phyloP scores from a whole-genome alignment of 1,139 yeast species.

The Saccharomyces hybrid region DNA sequence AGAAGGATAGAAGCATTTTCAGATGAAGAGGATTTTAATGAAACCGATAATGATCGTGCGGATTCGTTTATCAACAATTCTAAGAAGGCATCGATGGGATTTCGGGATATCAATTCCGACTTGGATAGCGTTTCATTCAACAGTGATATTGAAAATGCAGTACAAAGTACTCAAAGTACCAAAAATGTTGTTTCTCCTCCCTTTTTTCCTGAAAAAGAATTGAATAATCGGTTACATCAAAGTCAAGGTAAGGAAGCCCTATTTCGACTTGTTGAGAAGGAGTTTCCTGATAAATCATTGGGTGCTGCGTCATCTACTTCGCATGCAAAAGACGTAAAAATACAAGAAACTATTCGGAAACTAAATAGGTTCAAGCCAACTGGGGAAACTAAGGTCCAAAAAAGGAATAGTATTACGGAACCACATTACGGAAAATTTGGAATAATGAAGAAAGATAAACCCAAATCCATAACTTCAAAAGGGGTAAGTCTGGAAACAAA shows the following conservation, averaged over 20 bases:
- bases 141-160: not conserved
- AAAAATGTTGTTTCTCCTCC: not conserved
- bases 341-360: not conserved
- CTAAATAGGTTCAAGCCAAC: not conserved
- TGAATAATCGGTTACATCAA: not conserved
- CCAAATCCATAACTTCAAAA: not conserved
- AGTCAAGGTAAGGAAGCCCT: not conserved
- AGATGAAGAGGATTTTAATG: slow-evolving; percentile 14
- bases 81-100: not conserved
- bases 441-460: not conserved
- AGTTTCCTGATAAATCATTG: not conserved
- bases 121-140: not conserved
- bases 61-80: not conserved
- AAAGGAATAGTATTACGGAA: not conserved
- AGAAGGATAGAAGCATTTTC: slow-evolving; percentile 13
- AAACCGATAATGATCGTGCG: not conserved
- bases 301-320: not conserved
- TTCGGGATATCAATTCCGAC: not conserved
- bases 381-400: not conserved
- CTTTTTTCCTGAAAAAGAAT: not conserved
- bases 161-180: not conserved
- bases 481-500: not conserved
- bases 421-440: not conserved
- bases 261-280: not conserved
- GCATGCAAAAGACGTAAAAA: not conserved